A percentile compares a stretch with the other conserved stretches of the same genome.
Evolutionary conservation across 441 rosid genomes (phyloP).

Genomic region (Flueggea neowawraea): DNA sequence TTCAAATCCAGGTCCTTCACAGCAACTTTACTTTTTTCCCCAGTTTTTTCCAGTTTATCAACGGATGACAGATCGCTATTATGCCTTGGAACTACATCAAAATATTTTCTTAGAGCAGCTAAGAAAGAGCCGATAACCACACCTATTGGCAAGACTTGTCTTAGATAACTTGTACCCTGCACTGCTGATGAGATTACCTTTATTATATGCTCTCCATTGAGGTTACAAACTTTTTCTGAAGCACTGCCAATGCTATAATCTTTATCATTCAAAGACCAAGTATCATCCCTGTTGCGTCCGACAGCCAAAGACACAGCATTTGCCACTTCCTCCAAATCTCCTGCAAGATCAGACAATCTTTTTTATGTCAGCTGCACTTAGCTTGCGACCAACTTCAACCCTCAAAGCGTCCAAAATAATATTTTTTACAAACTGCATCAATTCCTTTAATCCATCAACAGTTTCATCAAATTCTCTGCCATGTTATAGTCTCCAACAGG

Average conservation of each 20-base stretch:
- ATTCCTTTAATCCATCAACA: constrained; percentile 34
- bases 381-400: constrained; percentile 75
- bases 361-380: constrained; percentile 54
- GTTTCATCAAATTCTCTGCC: constrained; percentile 23
- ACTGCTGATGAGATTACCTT: constrained; percentile 74
- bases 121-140: constrained; percentile 86
- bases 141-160: constrained; percentile 78
- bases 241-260: constrained; percentile 16
- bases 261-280: constrained; percentile 36
- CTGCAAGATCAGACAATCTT: constrained; percentile 50
- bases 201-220: constrained; percentile 57
- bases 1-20: constrained; percentile 18
- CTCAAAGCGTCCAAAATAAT: constrained; percentile 65
- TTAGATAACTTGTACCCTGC: constrained; percentile 63
- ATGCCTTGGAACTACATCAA: constrained; percentile 45
- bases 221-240: constrained; percentile 52
- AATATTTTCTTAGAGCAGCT: constrained; percentile 85
- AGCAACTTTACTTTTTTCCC: constrained; percentile 24
- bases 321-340: constrained; percentile 76
- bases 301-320: constrained; percentile 59
- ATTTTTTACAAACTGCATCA: constrained; percentile 50
- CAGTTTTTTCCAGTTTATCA: constrained; percentile 22
- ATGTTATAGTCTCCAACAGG: constrained; percentile 32
- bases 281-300: constrained; percentile 29
- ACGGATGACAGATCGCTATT: constrained; percentile 23